Evolutionary conservation across 139 green algal species (phyloP), one percentile per base, ranked within the genome.

Genomic region (Eudorina sp.): DNA sequence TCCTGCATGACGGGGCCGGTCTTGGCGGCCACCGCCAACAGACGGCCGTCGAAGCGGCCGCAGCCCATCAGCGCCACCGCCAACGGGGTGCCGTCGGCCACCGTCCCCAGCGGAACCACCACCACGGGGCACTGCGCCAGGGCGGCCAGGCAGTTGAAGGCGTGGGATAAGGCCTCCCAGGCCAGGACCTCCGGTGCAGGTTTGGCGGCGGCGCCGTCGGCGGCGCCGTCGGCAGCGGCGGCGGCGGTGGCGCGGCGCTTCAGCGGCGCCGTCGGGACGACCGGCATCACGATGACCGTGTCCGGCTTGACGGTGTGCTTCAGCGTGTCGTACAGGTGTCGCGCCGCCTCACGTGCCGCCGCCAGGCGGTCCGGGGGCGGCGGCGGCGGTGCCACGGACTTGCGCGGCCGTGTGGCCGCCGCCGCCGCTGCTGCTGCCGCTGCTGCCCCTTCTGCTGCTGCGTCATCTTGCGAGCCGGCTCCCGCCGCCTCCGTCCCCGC

Each of bases 211-310:
- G 53, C 4, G 19, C 27, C 48, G 46, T 18, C 25, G 16, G 53
- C 77, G 2, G n/a, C 31, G 31, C 13, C 66, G 66, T 13, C 36
- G 68, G 68, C 68, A 4, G 68, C 34, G 16, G 68, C 70, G 8
- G 23, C 70, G 25, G 14, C 43, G 70, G 43, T 16, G 43, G 64
- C 34, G 62, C 62, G 43, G 4, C 80, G 83, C 46, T n/a, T 31
- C 68, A 73, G 48, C 36, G 83, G 83, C 34, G 83, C 83, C 38
- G 68, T 53, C 48, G 93, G 93, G n/a, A 94, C 64, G 14, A 78
- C 86, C 0, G 93, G 93, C n/a, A 93, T 45, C 11, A 95, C 91
- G 72, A 94, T 90, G n/a, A 95, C 70, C 19, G 92, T 92, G 76
- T 95, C 93, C 7, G 85, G 55, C 86, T 94, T 94, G 6, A 95